Evolutionary conservation across 305 asterid genomes (phyloP).

Genomic region (Solanum hybrid): DNA sequence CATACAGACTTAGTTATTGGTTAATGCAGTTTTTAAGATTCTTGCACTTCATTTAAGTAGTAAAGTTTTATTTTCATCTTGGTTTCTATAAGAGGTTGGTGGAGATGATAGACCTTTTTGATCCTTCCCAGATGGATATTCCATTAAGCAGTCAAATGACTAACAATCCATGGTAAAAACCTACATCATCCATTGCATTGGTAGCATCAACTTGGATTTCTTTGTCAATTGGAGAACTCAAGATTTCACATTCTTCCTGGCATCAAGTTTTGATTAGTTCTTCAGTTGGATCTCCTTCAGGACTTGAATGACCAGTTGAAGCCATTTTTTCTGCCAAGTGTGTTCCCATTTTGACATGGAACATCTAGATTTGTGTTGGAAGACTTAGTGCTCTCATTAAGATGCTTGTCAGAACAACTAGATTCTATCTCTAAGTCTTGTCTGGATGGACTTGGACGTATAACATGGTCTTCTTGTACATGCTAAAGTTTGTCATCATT

Average conservation of each 20-base stretch:
- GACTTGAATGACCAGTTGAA: slow-evolving; percentile 8
- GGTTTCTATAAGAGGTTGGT: not conserved
- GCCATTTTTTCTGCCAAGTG: slow-evolving; percentile 17
- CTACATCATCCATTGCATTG: slow-evolving; percentile 28
- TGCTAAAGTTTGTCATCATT: too few relatives aligned
- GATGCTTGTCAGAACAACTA: slow-evolving; percentile 11
- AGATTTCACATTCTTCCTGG: slow-evolving; percentile 27
- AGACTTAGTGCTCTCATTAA: slow-evolving; percentile 26
- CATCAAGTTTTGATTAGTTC: slow-evolving; percentile 16
- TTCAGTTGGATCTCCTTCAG: slow-evolving; percentile 30
- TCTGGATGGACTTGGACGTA: too few relatives aligned
- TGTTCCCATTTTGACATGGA: slow-evolving; percentile 20
- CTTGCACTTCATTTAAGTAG: too few relatives aligned
- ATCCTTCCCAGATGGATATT: not conserved
- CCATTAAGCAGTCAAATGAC: slow-evolving; percentile 6
- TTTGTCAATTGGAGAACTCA: slow-evolving; percentile 8
- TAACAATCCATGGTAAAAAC: slow-evolving; percentile 9
- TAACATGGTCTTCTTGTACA: too few relatives aligned
- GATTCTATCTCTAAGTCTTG: too few relatives aligned
- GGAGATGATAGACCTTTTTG: slow-evolving; percentile 22
- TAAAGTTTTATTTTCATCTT: too few relatives aligned
- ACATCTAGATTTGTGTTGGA: slow-evolving; percentile 3
- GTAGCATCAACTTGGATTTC: slow-evolving; percentile 16
- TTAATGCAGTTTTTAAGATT: too few relatives aligned
- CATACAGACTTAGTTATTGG: not conserved